A percentile compares a stretch with the other conserved stretches of the same genome.
Evolutionary conservation across 148 eudicot genomes (phyloP).

Genomic region (Diospyros lotus): DNA sequence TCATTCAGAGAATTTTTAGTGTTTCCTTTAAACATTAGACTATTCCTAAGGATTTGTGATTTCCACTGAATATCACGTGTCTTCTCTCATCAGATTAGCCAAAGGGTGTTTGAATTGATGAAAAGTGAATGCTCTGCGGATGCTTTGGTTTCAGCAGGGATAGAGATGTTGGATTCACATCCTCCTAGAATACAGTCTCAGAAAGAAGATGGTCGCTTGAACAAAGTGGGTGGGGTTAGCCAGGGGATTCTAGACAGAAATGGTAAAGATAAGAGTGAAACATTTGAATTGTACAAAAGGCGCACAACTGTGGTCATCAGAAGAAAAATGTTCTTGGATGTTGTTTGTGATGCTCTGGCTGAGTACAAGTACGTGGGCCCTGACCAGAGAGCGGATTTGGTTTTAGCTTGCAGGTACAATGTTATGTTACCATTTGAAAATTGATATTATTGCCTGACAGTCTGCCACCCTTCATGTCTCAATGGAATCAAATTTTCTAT

Average conservation of each 20-base stretch:
- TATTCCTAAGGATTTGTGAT: background rate
- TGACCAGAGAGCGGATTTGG: slow-evolving; percentile 87
- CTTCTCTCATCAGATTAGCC: slow-evolving; percentile 63
- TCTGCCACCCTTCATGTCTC: background rate
- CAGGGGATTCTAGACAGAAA: slow-evolving; percentile 31
- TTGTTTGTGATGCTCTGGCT: slow-evolving; percentile 80
- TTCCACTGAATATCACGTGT: slow-evolving; percentile 3
- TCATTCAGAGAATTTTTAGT: background rate
- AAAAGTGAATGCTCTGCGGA: slow-evolving; percentile 49
- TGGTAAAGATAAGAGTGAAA: slow-evolving; percentile 36
- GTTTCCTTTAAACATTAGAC: background rate
- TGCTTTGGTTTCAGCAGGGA: slow-evolving; percentile 25
- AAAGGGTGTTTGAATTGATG: slow-evolving; percentile 77
- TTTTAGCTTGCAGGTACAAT: slow-evolving; percentile 89
- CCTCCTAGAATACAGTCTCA: slow-evolving; percentile 20
- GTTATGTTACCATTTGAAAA: background rate
- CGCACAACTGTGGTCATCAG: slow-evolving; percentile 72
- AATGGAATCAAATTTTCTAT: background rate
- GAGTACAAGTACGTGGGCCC: slow-evolving; percentile 90
- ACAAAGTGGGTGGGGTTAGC: slow-evolving; percentile 26
- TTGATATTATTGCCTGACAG: background rate
- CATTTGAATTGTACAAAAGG: slow-evolving; percentile 76
- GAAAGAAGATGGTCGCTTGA: slow-evolving; percentile 23
- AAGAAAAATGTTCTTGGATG: slow-evolving; percentile 68
- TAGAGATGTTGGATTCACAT: slow-evolving; percentile 23